phyloP scores from a whole-genome alignment of 2,329 filamentous ascomycete genomes.

The Colletotrichum horii region DNA sequence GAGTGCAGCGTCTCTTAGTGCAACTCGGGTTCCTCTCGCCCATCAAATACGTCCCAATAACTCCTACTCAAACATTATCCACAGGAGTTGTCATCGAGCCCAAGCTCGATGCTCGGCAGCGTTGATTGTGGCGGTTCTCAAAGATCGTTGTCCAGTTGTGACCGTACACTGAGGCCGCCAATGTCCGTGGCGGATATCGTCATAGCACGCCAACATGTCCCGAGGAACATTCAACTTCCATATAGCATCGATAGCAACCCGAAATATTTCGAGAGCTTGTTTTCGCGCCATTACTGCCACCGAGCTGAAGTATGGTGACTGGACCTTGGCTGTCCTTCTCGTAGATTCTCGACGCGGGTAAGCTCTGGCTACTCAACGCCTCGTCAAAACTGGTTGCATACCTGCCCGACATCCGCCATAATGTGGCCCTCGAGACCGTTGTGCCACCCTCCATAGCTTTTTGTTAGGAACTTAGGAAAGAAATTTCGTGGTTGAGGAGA shows the following conservation, averaged over 20 bases:
- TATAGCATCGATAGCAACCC: neutral
- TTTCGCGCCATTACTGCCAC: neutral
- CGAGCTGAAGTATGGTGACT: neutral
- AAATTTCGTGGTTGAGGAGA: no score
- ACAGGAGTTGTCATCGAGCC: no score
- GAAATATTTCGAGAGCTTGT: fast-evolving
- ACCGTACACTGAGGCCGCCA: no score
- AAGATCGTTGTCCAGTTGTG: no score
- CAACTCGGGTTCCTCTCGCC: neutral
- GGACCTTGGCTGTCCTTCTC: neutral
- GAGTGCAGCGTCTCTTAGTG: neutral
- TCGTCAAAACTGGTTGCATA: neutral
- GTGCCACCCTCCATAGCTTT: fast-evolving
- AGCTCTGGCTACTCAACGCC: neutral
- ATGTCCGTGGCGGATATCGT: neutral
- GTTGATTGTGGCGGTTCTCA: no score
- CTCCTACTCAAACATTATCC: neutral
- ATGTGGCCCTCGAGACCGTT: neutral
- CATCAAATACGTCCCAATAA: fast-evolving
- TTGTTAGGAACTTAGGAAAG: no score
- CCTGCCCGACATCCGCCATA: fast-evolving
- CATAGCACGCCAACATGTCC: neutral
- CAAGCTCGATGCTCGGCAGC: no score
- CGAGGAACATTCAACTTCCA: neutral
- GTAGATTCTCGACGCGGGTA: neutral